Evolutionary conservation across 371 early-diverging fungal genomes (phyloP).

Genomic region (Thermomucor indicae-seudaticae): DNA sequence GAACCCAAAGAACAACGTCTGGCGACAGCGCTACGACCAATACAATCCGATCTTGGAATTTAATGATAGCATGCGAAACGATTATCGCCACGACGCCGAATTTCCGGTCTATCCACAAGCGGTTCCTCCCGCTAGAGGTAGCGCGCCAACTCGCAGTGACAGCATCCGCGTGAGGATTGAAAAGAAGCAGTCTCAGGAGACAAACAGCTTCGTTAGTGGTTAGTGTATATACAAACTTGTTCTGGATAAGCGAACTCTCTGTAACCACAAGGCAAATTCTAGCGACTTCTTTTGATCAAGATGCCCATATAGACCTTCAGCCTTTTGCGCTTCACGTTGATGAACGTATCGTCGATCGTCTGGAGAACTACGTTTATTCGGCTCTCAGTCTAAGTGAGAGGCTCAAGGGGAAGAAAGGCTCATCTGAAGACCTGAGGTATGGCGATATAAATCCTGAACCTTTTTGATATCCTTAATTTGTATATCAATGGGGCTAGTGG

Average conservation of each 20-base stretch:
- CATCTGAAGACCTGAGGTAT: conserved; percentile 8
- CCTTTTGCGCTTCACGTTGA: conserved; percentile 50
- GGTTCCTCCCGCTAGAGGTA: not conserved
- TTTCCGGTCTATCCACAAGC: conserved; percentile 15
- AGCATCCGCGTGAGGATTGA: conserved; percentile 23
- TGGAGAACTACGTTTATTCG: conserved; percentile 43
- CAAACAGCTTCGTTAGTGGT: conserved; percentile 7
- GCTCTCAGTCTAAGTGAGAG: conserved; percentile 12
- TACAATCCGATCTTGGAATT: conserved; percentile 37
- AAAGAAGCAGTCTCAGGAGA: conserved; percentile 18
- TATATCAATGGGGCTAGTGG: not conserved
- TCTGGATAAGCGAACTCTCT: not conserved
- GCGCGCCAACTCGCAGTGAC: not conserved
- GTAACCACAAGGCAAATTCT: too few species aligned
- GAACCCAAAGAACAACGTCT: conserved; percentile 3
- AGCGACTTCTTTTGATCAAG: conserved; percentile 28
- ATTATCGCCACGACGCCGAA: conserved; percentile 16
- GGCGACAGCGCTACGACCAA: conserved; percentile 12
- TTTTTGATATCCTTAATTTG: not conserved
- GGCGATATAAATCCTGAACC: not conserved
- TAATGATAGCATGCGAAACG: conserved; percentile 17
- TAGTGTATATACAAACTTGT: not conserved
- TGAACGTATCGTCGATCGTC: conserved; percentile 39
- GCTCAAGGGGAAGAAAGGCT: not conserved
- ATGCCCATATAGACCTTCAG: conserved; percentile 44